Evolutionary conservation across 2,329 filamentous ascomycete species (phyloP).

Genomic region (Anthostomella pinea): DNA sequence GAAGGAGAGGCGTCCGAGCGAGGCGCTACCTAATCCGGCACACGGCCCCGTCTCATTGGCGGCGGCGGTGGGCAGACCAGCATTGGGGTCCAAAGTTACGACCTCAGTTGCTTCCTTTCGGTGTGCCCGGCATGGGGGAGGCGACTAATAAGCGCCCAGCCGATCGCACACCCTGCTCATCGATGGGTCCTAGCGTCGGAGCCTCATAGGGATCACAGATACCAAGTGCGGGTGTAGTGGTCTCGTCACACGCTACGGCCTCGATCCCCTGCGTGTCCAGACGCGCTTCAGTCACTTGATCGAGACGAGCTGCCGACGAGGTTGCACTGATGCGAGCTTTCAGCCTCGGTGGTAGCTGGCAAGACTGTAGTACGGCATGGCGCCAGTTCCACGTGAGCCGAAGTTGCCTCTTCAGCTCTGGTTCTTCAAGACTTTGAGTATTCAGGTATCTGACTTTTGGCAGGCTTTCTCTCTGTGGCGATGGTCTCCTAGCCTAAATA

Average conservation of each 20-base stretch:
- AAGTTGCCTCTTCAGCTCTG: too few species aligned
- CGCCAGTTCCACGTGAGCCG: too few species aligned
- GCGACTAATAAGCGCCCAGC: slow-evolving; percentile 7
- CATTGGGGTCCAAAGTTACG: slow-evolving; percentile 2
- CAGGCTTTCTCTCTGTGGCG: too few species aligned
- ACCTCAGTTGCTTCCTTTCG: slow-evolving; percentile 1
- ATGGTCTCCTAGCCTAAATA: too few species aligned
- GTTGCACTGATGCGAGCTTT: neutral
- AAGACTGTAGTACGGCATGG: too few species aligned
- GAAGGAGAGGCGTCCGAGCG: slow-evolving; percentile 1
- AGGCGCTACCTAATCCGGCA: slow-evolving; percentile 4
- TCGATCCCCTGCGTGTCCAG: too few species aligned
- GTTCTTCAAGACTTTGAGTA: too few species aligned
- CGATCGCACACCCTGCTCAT: slow-evolving; percentile 3
- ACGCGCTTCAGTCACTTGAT: neutral
- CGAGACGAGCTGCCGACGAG: neutral
- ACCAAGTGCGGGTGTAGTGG: neutral
- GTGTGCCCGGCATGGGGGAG: slow-evolving; percentile 1
- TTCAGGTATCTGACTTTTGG: too few species aligned
- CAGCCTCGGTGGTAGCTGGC: neutral
- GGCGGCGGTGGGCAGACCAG: neutral
- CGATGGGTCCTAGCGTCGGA: neutral
- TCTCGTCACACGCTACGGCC: neutral
- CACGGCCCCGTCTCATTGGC: neutral
- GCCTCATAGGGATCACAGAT: neutral